Evolutionary conservation across 495 filamentous ascomycete genomes (phyloP).

Genomic region (Penicillium manginii): DNA sequence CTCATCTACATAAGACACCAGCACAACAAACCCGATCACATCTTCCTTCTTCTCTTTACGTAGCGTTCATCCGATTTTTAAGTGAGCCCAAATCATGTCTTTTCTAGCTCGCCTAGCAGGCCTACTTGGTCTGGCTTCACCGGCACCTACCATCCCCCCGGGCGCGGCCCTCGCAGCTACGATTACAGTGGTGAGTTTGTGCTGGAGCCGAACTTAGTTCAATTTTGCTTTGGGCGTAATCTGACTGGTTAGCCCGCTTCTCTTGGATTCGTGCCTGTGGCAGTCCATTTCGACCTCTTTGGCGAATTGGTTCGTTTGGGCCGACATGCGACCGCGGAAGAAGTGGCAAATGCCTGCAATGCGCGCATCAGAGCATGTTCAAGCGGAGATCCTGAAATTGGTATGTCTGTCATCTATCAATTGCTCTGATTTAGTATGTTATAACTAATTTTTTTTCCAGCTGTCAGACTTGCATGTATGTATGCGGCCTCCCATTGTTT

Average conservation of each 20-base stretch:
- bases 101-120: slow-evolving; percentile 24
- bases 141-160: slow-evolving; percentile 16
- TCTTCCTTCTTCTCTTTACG: not conserved
- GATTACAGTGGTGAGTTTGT: slow-evolving; percentile 30
- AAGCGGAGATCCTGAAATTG: slow-evolving; percentile 18
- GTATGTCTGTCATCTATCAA: slow-evolving; percentile 11
- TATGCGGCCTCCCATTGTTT: slow-evolving; percentile 11
- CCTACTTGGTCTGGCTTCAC: slow-evolving; percentile 19
- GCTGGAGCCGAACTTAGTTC: not conserved
- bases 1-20: not conserved
- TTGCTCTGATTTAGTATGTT: not conserved
- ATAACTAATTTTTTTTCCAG: slow-evolving; percentile 12
- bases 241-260: slow-evolving; percentile 30
- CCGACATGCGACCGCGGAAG: slow-evolving; percentile 25
- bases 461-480: slow-evolving; percentile 31
- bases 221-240: not conserved
- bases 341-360: slow-evolving; percentile 31
- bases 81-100: slow-evolving; percentile 17
- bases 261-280: slow-evolving; percentile 42
- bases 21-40: not conserved
- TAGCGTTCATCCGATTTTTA: not conserved
- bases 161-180: slow-evolving; percentile 34
- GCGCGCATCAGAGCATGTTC: slow-evolving; percentile 8
- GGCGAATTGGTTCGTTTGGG: slow-evolving; percentile 27
- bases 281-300: slow-evolving; percentile 41